Evolutionary conservation across 371 early-diverging fungal species (phyloP).

Genomic region (Syncephalastrum sp.): DNA sequence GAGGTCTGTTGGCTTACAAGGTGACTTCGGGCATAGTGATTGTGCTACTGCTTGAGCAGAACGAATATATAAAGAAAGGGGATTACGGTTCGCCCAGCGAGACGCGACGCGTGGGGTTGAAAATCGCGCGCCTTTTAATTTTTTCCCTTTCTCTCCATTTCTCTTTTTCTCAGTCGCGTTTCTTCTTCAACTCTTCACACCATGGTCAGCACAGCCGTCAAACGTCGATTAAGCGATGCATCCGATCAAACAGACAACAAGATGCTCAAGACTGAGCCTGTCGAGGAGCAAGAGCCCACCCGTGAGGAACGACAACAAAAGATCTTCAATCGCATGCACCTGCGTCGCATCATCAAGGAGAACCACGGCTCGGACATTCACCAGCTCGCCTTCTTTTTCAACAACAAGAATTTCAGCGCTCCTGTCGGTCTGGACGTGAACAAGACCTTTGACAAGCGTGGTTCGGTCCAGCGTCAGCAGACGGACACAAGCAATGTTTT

Average conservation of each 20-base stretch:
- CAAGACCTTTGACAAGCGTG: slow-evolving; percentile 68
- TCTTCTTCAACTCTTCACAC: too few relatives aligned
- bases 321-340: slow-evolving; percentile 70
- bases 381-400: slow-evolving; percentile 71
- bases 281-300: slow-evolving; percentile 9
- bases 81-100: too few relatives aligned
- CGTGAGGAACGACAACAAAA: slow-evolving; percentile 25
- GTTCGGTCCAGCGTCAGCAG: slow-evolving; percentile 61
- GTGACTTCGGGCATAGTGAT: too few relatives aligned
- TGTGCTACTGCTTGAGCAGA: too few relatives aligned
- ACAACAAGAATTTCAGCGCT: slow-evolving; percentile 51
- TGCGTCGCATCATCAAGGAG: slow-evolving; percentile 84
- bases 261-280: slow-evolving; percentile 6
- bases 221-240: slow-evolving; percentile 15
- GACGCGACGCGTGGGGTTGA: too few relatives aligned
- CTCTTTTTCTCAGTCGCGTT: too few relatives aligned
- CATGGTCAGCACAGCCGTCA: slow-evolving; percentile 14
- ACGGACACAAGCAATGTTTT: slow-evolving; percentile 73
- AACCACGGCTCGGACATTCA: slow-evolving; percentile 78
- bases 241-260: slow-evolving; percentile 6
- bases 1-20: too few relatives aligned
- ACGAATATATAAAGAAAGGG: too few relatives aligned
- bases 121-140: too few relatives aligned
- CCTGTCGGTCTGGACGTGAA: slow-evolving; percentile 54
- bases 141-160: too few relatives aligned